Evolutionary conservation across 2,329 filamentous ascomycete species (phyloP).

Genomic region (Xylaria polymorpha): DNA sequence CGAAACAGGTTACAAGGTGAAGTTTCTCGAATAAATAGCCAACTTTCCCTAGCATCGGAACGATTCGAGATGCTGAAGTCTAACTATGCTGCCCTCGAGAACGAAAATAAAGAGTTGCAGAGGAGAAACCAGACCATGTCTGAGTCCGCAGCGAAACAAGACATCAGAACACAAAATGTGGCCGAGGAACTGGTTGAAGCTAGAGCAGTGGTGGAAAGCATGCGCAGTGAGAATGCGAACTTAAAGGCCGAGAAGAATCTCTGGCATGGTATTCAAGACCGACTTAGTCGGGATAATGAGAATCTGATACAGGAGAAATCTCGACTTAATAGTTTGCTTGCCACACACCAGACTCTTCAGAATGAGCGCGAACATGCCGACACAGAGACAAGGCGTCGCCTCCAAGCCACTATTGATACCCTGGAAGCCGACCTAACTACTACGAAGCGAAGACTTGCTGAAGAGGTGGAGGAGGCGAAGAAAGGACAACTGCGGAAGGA

Average conservation of each 20-base stretch:
- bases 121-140: conserved; percentile 81
- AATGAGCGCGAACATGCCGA: conserved; percentile 92
- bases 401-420: conserved; percentile 80
- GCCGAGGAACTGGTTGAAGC: conserved; percentile 93
- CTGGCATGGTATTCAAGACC: conserved; percentile 92
- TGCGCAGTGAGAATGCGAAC: conserved; percentile 91
- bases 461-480: conserved; percentile 86
- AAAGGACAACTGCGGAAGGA: conserved; percentile 86
- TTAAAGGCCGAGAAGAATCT: conserved; percentile 94
- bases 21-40: conserved; percentile 81
- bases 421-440: conserved; percentile 82
- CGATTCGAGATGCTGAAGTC: conserved; percentile 89
- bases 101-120: conserved; percentile 86
- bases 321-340: conserved; percentile 83
- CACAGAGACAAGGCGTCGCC: conserved; percentile 80
- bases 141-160: conserved; percentile 88
- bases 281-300: conserved; percentile 90
- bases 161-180: conserved; percentile 88
- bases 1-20: conserved; percentile 86
- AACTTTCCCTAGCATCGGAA: conserved; percentile 83
- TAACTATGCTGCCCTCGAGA: conserved; percentile 85
- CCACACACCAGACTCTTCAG: conserved; percentile 86
- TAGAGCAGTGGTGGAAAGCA: conserved; percentile 82
- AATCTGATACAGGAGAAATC: conserved; percentile 84
- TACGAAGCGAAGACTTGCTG: conserved; percentile 83